A percentile compares a stretch with the other conserved stretches of the same genome.
Conservation (phyloP, 2,329 filamentous ascomycete species). For the Fusarium coicis region DNA sequence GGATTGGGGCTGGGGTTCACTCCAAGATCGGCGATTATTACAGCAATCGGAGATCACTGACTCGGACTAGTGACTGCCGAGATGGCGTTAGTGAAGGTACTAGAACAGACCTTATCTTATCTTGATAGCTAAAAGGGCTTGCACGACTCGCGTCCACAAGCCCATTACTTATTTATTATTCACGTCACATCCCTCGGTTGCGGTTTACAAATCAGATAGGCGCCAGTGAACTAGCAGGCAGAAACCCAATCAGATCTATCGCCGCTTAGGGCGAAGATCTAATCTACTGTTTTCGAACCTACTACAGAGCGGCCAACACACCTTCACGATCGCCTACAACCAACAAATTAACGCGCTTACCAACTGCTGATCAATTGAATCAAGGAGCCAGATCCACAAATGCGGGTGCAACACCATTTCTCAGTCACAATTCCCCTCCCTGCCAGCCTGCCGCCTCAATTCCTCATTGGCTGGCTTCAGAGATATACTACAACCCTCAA, state of each 20-base stretch:
- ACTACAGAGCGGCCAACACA: neutral
- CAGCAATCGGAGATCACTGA: too few species aligned
- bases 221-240: too few species aligned
- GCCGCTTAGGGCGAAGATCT: neutral
- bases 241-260: neutral
- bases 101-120: neutral
- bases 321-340: too few species aligned
- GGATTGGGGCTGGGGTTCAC: too few species aligned
- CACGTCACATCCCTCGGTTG: neutral
- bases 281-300: neutral
- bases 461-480: neutral
- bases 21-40: too few species aligned
- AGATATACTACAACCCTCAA: neutral
- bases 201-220: neutral
- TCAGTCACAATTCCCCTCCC: neutral
- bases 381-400: neutral
- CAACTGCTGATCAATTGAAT: neutral
- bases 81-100: neutral
- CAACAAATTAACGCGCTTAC: too few species aligned
- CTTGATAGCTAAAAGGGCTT: neutral
- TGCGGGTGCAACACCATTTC: neutral
- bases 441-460: neutral
- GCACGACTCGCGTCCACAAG: neutral
- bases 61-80: neutral
- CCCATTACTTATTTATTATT: neutral